phyloP scores from a whole-genome alignment of 2,329 filamentous ascomycete genomes.

The Ascochyta koolunga region DNA sequence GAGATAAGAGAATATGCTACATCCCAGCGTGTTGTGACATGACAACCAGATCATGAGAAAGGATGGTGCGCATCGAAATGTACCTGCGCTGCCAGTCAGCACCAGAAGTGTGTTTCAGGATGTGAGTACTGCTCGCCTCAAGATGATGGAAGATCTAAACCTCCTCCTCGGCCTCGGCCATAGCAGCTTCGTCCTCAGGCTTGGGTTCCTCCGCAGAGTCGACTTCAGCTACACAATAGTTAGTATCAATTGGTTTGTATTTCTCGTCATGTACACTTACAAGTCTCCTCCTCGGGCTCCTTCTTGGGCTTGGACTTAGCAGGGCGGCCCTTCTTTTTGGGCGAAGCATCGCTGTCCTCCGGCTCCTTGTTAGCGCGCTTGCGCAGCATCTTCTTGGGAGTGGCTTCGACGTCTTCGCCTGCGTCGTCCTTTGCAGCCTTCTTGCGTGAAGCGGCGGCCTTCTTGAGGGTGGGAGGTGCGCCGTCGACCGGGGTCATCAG shows the following conservation, averaged over 20 bases:
- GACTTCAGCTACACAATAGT: constrained; percentile 4
- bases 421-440: constrained; percentile 21
- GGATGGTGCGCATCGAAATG: not conserved
- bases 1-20: not conserved
- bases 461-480: constrained; percentile 26
- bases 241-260: constrained; percentile 6
- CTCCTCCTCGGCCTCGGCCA: constrained; percentile 17
- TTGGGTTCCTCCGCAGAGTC: constrained; percentile 5
- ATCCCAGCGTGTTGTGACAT: not conserved
- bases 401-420: constrained; percentile 20
- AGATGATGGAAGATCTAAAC: constrained; percentile 12
- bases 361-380: constrained; percentile 43
- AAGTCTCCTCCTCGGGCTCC: constrained; percentile 20
- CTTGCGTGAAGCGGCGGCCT: constrained; percentile 26
- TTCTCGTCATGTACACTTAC: constrained; percentile 15
- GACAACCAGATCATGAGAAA: not conserved
- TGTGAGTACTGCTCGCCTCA: not conserved
- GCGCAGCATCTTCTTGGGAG: constrained; percentile 37
- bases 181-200: not conserved
- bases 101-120: not conserved
- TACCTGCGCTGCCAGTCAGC: not conserved
- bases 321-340: constrained; percentile 42
- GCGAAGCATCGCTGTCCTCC: constrained; percentile 31
- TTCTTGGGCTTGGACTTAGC: constrained; percentile 31
- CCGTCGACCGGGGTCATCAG: constrained; percentile 24